Evolutionary conservation across 2,329 filamentous ascomycete genomes (phyloP), one percentile per base, ranked within the genome.

Genomic region (Biscogniauxia sp.): DNA sequence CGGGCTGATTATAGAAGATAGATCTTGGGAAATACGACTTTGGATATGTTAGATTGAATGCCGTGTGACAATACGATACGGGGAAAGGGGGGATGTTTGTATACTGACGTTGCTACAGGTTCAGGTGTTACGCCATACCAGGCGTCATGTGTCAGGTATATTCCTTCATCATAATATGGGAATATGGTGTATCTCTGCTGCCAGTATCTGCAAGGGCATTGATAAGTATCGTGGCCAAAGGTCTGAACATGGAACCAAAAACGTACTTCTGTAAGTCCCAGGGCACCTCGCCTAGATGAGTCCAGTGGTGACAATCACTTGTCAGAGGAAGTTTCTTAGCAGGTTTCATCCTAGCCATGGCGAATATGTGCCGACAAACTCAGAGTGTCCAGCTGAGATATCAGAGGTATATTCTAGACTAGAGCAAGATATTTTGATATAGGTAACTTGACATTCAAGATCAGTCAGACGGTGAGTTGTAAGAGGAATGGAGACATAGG

Each of bases 91-190:
- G 26, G 23, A 23, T 1, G 7, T 4, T 13, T 41, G 19, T 51
- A 32, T 49, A 62, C 82, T 70, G 80, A 95, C 91, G 83, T 87
- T 62, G 95, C 95, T 26, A 99, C 86, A 4, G 91, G 90, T 75
- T 99, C 94, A 15, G 95, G 93, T 0, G 96, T 99, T 7, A 98
- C 93, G 58, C 93, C 95, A 74, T 95, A 99, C 95, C 95, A 99
- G 57, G 93, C 90, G 77, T 94, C 89, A 73, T 96, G 88, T 0
- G 96, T 99, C 82, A 99, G 87, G 80, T 88, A 89, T 66, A 99
- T 84, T 58, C 93, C 94, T 61, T 93, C 84, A 73, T 97, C 89
- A 73, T 97, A 99, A 68, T 84, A 84, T 17, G 89, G 88, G 77
- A 96, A 99, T 66, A 99, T 91, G 56, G 88, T 89, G 74, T 95